Evolutionary conservation across 78 protist genomes (phyloP), one percentile per base, ranked within the genome.

Genomic region (Cavenderia fasciculata): DNA sequence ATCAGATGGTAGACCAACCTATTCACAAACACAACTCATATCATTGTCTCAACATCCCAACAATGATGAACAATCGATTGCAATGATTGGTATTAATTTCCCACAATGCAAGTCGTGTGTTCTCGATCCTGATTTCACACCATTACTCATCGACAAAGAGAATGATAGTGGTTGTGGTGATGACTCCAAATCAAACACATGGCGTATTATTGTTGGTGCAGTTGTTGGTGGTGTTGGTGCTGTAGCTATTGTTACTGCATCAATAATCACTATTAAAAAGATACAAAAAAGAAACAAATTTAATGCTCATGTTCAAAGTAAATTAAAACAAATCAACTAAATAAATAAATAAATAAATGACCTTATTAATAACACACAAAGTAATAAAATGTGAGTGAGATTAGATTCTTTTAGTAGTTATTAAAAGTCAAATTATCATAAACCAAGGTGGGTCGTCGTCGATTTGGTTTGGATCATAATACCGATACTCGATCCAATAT

Each of bases 1-100:
- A 4, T 78, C 87, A 25, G 59, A 78, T 52, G 75, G 75, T 0
- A 25, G 63, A 23, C 38, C 71, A 49, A 25, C 76, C 12, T 65
- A 19, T 14, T 51, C 76, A 4, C 2, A 29, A 3, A 52, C 21
- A 52, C 21, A n/a, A n/a, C n/a, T n/a, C n/a, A n/a, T n/a, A n/a
- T 27, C n/a, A 4, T 16, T 27, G 27, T 27, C 63, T 57, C 10
- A 6, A 3, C 6, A 7, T 21, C 59, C 59, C 5, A 10, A 10
- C 10, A 4, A 12, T 19, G 34, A 27, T 10, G 63, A 10, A 2
- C n/a, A n/a, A n/a, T 27, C 41, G n/a, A 7, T 4, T 10, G 34
- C 27, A 3, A 10, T 57, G 27, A 4, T 57, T 18, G 63, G 63
- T 23, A 23, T 25, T 5, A 57, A 57, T 25, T 4, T 57, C 8